Base-by-base conservation (phyloP, 495 filamentous ascomycete genomes). In the Aspergillus carlsbadensis region DNA sequence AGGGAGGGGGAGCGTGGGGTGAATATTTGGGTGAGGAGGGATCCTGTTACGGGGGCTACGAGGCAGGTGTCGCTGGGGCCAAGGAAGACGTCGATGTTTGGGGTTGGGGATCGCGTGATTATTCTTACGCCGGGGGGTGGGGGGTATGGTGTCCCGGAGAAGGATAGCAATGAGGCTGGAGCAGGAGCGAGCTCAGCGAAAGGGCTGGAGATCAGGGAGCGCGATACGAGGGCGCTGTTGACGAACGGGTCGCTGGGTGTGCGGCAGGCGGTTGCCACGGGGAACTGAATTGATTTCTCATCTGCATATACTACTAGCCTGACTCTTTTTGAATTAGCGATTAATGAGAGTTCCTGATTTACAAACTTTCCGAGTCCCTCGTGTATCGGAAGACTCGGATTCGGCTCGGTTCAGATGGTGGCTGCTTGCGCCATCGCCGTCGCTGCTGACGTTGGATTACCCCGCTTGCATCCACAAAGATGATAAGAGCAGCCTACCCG, bases 1-100 rank as follows among this genome's bases (percentile, higher is more conserved):
- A 93, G 45, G 14, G 54, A 57, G 0, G 59, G 59, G 17, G 8
- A 40, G 37, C 44, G 54, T 4, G 59, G 59, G n/a, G 33, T 54
- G 57, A 59, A 59, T 42, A 55, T 59, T 40, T 59, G 57, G 57
- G 46, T 59, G 15, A 35, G 57, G 10, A 59, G 45, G 14, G 57
- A 59, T 13, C 57, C 57, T n/a, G 52, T 59, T 2, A 59, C 57
- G 20, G 51, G 57, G 11, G 18, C 43, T 1, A 54, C 44, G 0
- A 41, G 51, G 34, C 10, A 22, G 36, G 57, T 59, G 0, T 54
- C 51, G 10, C 18, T 59, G 22, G 57, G 57, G 7, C 57, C 57
- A 3, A 26, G 57, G 34, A 54, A 59, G 51, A 59, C 57, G 6
- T 54, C 57, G 10, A 8, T 36, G n/a, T 50, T 59, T 11, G 37